These are phyloP conservation scores for Oryza glumipatula DNA, from an alignment of 176 grass and related monocot genomes.

Conservation along the genomic window DNA sequence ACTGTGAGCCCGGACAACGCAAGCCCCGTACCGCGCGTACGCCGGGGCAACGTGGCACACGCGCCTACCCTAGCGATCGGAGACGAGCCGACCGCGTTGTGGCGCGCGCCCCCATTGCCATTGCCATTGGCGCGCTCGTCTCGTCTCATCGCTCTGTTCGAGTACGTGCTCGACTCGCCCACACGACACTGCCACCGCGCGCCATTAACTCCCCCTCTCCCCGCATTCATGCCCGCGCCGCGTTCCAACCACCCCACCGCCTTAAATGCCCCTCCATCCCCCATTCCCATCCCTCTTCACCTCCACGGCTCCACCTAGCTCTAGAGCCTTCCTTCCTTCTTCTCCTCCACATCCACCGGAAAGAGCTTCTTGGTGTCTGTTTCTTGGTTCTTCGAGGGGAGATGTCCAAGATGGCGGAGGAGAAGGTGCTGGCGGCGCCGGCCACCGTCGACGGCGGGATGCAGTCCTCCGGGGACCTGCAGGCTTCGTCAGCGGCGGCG, in stretches of 20 bases:
- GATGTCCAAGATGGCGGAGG: conserved; percentile 60
- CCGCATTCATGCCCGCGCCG: conserved; percentile 33
- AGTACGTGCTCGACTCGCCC: conserved; percentile 12
- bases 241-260: conserved; percentile 28
- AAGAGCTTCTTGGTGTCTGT: too few species aligned
- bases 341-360: background rate
- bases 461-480: background rate
- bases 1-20: too few species aligned
- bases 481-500: background rate
- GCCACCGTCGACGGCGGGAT: background rate
- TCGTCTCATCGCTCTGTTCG: background rate
- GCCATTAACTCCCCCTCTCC: conserved; percentile 34
- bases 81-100: too few species aligned
- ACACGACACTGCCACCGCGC: conserved; percentile 30
- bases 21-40: too few species aligned
- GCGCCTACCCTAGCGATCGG: too few species aligned
- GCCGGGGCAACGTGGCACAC: too few species aligned
- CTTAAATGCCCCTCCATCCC: conserved; percentile 41
- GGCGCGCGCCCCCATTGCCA: too few species aligned
- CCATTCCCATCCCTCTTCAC: background rate
- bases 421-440: conserved; percentile 43
- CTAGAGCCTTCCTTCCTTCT: background rate
- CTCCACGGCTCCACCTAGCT: background rate
- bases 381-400: background rate
- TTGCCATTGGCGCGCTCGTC: background rate